Conservation (phyloP, 805 yeast species). For the Dipodascopsis uninucleata region DNA sequence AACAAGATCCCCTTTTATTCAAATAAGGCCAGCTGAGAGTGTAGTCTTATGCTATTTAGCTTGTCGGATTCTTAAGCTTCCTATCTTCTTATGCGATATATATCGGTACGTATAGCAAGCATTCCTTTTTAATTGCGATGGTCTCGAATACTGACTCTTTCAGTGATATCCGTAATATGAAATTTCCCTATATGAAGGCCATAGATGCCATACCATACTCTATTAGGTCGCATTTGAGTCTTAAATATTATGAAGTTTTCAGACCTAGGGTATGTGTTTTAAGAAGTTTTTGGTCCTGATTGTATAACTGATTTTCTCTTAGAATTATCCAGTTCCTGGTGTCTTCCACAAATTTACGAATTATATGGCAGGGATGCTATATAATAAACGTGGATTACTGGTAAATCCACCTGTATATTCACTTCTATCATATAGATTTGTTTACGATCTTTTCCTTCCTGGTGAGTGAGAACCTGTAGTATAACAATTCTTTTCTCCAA, state of each 20-base stretch:
- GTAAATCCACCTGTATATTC: constrained; percentile 4
- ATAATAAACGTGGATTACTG: not conserved
- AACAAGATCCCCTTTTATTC: constrained; percentile 8
- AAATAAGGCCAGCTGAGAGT: constrained; percentile 11
- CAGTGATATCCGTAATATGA: constrained; percentile 6
- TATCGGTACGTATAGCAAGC: no score
- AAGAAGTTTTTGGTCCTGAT: no score
- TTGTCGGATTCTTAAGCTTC: constrained; percentile 18
- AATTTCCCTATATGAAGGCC: constrained; percentile 23
- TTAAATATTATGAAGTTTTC: constrained; percentile 9
- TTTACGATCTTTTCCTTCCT: constrained; percentile 20
- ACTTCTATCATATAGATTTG: constrained; percentile 6
- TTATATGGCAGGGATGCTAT: constrained; percentile 5
- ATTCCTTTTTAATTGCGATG: no score
- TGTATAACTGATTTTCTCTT: no score
- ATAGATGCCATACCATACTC: constrained; percentile 6
- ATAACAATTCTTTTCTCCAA: no score
- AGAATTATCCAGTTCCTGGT: constrained; percentile 18
- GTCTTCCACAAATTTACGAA: constrained; percentile 5
- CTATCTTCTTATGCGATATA: constrained; percentile 20
- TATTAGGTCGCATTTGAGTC: constrained; percentile 13
- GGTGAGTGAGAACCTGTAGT: not conserved
- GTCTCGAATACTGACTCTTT: no score
- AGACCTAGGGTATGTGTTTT: constrained; percentile 6
- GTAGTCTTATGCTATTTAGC: constrained; percentile 20